Base-by-base conservation (phyloP, 129 eudicot genomes). In the Lactuca sativa region DNA sequence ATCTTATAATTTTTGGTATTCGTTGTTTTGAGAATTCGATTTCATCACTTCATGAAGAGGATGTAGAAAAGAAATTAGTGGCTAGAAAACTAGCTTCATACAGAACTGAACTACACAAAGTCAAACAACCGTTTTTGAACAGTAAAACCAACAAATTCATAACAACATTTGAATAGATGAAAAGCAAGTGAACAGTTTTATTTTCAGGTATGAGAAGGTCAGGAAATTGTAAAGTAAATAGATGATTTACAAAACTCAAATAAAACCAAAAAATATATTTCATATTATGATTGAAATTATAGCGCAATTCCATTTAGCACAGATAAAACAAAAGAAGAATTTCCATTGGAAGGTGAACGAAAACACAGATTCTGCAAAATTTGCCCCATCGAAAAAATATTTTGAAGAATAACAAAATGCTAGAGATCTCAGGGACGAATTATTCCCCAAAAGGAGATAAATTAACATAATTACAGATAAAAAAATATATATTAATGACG, bases 361-460 rank as follows among this genome's bases (percentile, higher is more conserved):
- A 14, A 68, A 51, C 21, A 59, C 4, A 17, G 32, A 48, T 57
- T 34, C 37, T 49, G 9, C 7, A 7, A 41, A 51, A n/a, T 55
- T 48, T 32, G 43, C 13, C 63, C 49, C 34, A 52, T 10, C 7
- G 9, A 72, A 71, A 32, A 47, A 47, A 32, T 18, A 32, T 0
- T 59, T 65, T 21, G 16, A 64, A 34, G 25, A 61, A 3, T 33
- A 67, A 66, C 67, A 73, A 33, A 85, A 82, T 53, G 74, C 72
- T 37, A 63, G 66, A 75, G 85, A 81, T 86, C 95, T 75, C 71
- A 60, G 56, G 43, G 44, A 75, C 44, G 59, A 61, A 67, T 75
- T 49, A 67, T 67, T 21, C 69, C 33, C 67, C 52, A 59, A 58
- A 58, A 37, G 33, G 52, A 68, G 44, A 60, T 13, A 40, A 9